These are phyloP conservation scores for Juglanconis sp. DNA, from an alignment of 2,329 filamentous ascomycete species.

Conservation along the genomic window DNA sequence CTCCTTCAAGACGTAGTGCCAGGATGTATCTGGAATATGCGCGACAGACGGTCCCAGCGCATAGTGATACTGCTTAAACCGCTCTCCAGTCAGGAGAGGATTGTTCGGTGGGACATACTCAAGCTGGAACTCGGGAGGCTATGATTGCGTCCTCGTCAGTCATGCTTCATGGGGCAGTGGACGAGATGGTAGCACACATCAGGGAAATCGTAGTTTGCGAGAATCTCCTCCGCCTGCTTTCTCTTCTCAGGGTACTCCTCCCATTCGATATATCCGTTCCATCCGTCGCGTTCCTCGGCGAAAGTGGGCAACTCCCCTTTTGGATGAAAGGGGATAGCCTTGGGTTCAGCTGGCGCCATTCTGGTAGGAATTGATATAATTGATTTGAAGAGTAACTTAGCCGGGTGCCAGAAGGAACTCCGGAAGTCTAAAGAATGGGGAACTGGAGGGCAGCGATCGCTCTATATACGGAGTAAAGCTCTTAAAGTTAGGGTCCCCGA, in stretches of 20 bases:
- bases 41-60: conserved; percentile 41
- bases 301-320: conserved; percentile 11
- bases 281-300: conserved; percentile 28
- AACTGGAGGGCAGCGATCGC: too few species aligned
- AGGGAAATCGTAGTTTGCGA: conserved; percentile 50
- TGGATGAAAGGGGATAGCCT: conserved; percentile 4
- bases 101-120: conserved; percentile 54
- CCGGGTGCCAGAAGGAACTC: too few species aligned
- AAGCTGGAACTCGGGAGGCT: conserved; percentile 54
- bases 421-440: too few species aligned
- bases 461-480: too few species aligned
- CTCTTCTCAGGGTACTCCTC: conserved; percentile 69
- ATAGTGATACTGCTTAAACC: conserved; percentile 58
- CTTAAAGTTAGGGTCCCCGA: too few species aligned
- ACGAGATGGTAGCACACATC: conserved; percentile 11
- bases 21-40: conserved; percentile 54
- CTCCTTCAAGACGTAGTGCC: conserved; percentile 52
- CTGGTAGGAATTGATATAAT: neutral
- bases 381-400: too few species aligned
- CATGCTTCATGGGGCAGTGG: too few species aligned
- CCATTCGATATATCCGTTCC: conserved; percentile 62
- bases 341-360: conserved; percentile 12
- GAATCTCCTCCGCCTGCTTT: conserved; percentile 52
- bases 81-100: conserved; percentile 52
- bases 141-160: conserved; percentile 19